Percentiles rank a stretch among this genome's conserved stretches.
These are phyloP conservation scores for Yamadazyma atmosphaerica DNA, from an alignment of 1,139 yeast genomes.

Conservation along the genomic window DNA sequence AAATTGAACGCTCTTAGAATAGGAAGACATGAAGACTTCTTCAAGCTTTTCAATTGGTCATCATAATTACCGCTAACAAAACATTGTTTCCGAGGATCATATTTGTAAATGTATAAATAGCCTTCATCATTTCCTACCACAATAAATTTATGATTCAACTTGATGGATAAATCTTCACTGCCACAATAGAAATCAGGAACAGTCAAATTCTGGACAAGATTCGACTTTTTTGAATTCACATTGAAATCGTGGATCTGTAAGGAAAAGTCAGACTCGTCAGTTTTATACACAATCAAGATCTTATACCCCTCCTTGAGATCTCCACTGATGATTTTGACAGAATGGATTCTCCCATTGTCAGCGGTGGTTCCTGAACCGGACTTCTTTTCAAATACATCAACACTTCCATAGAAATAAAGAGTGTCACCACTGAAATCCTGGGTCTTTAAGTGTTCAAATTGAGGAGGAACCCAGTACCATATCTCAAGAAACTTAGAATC, in stretches of 20 bases:
- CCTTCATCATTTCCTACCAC: constrained; percentile 28
- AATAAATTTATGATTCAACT: constrained; percentile 22
- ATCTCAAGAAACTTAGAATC: constrained; percentile 34
- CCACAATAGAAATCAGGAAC: constrained; percentile 10
- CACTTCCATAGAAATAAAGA: constrained; percentile 29
- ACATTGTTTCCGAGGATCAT: constrained; percentile 5
- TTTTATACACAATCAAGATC: constrained; percentile 6
- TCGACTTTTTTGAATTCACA: no score
- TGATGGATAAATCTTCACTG: constrained; percentile 19
- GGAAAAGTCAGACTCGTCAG: neutral
- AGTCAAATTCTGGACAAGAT: constrained; percentile 9
- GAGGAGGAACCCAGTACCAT: constrained; percentile 51
- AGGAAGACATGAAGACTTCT: constrained; percentile 27
- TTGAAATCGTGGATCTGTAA: constrained; percentile 6
- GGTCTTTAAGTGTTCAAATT: constrained; percentile 1
- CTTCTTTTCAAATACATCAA: constrained; percentile 4
- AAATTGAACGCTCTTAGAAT: constrained; percentile 19
- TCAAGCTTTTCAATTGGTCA: constrained; percentile 21
- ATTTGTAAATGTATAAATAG: constrained; percentile 20
- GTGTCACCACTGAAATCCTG: constrained; percentile 28
- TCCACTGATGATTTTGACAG: constrained; percentile 7
- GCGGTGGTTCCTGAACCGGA: neutral
- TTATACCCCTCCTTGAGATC: constrained; percentile 7
- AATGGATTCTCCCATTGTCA: constrained; percentile 5
- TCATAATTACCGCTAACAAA: constrained; percentile 20